Conservation (phyloP, 345 rosid genomes). For the Cochlearia excelsa region DNA sequence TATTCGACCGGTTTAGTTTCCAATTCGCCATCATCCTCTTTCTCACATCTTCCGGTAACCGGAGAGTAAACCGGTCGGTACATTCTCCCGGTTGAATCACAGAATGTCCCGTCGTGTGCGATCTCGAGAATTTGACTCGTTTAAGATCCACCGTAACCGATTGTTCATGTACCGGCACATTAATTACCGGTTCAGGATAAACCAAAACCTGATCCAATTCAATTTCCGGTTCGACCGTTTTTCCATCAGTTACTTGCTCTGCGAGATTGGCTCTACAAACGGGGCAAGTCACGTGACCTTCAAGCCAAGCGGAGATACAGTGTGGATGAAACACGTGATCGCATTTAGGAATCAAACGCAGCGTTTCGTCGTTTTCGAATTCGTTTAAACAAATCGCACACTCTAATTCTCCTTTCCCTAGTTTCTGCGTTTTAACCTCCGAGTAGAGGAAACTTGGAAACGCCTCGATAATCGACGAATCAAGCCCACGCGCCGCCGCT, state of each 20-base stretch:
- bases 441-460: slow-evolving; percentile 82
- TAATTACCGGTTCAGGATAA: slow-evolving; percentile 7
- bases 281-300: slow-evolving; percentile 84
- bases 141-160: slow-evolving; percentile 24
- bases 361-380: slow-evolving; percentile 51
- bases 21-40: slow-evolving; percentile 33
- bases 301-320: slow-evolving; percentile 83
- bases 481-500: slow-evolving; percentile 58
- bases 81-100: slow-evolving; percentile 39
- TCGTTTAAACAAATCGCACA: slow-evolving; percentile 91
- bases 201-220: slow-evolving; percentile 18
- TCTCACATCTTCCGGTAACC: slow-evolving; percentile 42
- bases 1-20: slow-evolving; percentile 33
- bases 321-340: slow-evolving; percentile 28
- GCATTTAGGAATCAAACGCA: background rate
- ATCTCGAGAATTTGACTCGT: slow-evolving; percentile 33
- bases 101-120: slow-evolving; percentile 39
- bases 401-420: slow-evolving; percentile 82
- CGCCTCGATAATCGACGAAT: slow-evolving; percentile 48
- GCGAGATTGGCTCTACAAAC: slow-evolving; percentile 82
- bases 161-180: background rate
- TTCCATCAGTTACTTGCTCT: slow-evolving; percentile 21
- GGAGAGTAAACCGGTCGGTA: slow-evolving; percentile 40
- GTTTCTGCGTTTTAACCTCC: slow-evolving; percentile 72
- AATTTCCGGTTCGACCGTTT: slow-evolving; percentile 10